Percentiles rank a stretch among this genome's conserved stretches.
Conservation (phyloP, 371 early-diverging fungal genomes). For the Thermomucor indicae-seudaticae region DNA sequence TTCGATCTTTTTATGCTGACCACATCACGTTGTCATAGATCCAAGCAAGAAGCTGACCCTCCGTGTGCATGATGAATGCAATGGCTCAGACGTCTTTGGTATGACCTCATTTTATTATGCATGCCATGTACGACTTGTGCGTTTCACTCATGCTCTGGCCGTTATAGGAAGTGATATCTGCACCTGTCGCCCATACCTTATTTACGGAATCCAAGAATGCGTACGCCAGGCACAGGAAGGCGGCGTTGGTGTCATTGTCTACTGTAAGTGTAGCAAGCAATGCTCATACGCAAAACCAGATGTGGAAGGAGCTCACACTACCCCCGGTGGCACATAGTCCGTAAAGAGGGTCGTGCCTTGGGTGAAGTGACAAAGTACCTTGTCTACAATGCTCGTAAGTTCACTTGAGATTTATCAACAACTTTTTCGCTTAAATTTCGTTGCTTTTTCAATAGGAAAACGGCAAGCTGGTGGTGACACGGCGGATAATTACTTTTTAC, state of each 20-base stretch:
- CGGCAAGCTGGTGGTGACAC: constrained; percentile 90
- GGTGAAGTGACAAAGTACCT: constrained; percentile 97
- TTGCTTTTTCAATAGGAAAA: constrained; percentile 25
- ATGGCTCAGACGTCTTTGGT: constrained; percentile 95
- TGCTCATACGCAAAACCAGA: too few species aligned
- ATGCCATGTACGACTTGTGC: background rate
- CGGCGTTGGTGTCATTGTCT: constrained; percentile 92
- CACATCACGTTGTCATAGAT: constrained; percentile 35
- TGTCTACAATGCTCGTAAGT: constrained; percentile 91
- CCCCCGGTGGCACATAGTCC: constrained; percentile 56
- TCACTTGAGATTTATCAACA: too few species aligned
- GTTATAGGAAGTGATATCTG: constrained; percentile 73
- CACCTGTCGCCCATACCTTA: constrained; percentile 93
- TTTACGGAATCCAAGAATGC: constrained; percentile 91
- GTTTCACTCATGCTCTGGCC: background rate
- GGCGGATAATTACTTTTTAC: constrained; percentile 85
- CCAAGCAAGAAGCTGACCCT: constrained; percentile 81
- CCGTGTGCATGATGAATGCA: constrained; percentile 92
- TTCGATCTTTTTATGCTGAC: background rate
- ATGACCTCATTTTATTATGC: constrained; percentile 3
- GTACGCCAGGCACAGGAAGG: constrained; percentile 90
- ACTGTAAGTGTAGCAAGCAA: constrained; percentile 64
- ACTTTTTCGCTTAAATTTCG: too few species aligned
- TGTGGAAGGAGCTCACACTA: too few species aligned
- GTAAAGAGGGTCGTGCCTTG: constrained; percentile 93